Conservation (phyloP, 2,329 filamentous ascomycete genomes). For the Ascochyta fabae region DNA sequence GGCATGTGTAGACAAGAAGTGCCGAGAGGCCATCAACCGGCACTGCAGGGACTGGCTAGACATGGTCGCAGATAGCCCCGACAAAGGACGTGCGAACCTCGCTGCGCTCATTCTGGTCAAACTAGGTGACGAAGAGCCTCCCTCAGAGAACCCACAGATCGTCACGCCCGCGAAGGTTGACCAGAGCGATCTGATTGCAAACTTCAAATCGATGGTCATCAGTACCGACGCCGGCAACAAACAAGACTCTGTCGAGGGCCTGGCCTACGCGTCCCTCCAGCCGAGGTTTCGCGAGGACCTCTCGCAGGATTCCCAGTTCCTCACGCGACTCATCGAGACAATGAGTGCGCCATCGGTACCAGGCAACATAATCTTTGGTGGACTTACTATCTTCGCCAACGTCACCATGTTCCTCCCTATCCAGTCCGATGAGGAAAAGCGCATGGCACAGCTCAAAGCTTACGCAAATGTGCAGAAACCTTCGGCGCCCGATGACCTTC, state of each 20-base stretch:
- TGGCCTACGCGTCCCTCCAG: conserved; percentile 90
- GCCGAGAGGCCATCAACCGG: conserved; percentile 82
- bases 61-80: conserved; percentile 75
- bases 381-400: conserved; percentile 83
- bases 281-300: conserved; percentile 84
- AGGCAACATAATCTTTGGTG: conserved; percentile 77
- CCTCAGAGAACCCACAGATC: conserved; percentile 39
- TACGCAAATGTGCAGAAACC: conserved; percentile 85
- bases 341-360: conserved; percentile 53
- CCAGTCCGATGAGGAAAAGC: conserved; percentile 88
- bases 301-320: conserved; percentile 69
- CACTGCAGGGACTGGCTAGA: conserved; percentile 88
- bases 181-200: conserved; percentile 59
- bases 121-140: conserved; percentile 52
- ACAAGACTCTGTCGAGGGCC: conserved; percentile 81
- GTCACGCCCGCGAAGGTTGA: conserved; percentile 42
- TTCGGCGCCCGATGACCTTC: conserved; percentile 67
- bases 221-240: conserved; percentile 63
- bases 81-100: conserved; percentile 60
- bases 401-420: conserved; percentile 80
- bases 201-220: conserved; percentile 69
- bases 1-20: conserved; percentile 83
- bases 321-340: conserved; percentile 72
- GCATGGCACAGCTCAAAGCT: conserved; percentile 88
- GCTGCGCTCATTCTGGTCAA: conserved; percentile 63